phyloP scores from a whole-genome alignment of 225 moss, liverwort and hornwort species.

The Physcomitrium patens region DNA sequence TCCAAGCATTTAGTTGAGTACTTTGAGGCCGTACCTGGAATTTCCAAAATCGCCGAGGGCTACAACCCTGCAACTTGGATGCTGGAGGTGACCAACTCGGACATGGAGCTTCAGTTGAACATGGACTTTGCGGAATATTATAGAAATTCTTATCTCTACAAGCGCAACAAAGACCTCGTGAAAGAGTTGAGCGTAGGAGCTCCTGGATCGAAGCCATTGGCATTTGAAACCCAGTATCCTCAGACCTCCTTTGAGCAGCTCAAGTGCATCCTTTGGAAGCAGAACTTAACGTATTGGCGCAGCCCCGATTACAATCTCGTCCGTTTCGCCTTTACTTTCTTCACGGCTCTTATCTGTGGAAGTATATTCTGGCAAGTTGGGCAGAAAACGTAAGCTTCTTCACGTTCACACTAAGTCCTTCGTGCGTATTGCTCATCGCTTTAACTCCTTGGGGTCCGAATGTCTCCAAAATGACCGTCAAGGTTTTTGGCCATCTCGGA shows the following conservation, averaged over 20 bases:
- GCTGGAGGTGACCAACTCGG: slow-evolving; percentile 46
- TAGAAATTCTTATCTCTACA: slow-evolving; percentile 47
- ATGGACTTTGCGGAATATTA: slow-evolving; percentile 54
- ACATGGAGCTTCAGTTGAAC: slow-evolving; percentile 41
- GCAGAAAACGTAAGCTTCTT: slow-evolving; percentile 37
- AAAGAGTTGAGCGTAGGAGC: slow-evolving; percentile 36
- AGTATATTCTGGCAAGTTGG: slow-evolving; percentile 60
- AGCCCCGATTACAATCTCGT: slow-evolving; percentile 64
- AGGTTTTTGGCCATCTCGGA: no score
- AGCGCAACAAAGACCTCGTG: slow-evolving; percentile 50
- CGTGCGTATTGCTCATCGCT: no score
- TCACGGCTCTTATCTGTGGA: slow-evolving; percentile 52
- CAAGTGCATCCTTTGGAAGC: slow-evolving; percentile 52
- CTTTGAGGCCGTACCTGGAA: slow-evolving; percentile 53
- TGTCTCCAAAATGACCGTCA: no score
- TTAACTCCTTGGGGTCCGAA: no score
- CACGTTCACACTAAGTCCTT: neutral
- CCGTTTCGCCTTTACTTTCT: slow-evolving; percentile 42
- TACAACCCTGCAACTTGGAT: slow-evolving; percentile 69
- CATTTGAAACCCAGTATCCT: slow-evolving; percentile 46
- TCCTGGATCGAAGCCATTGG: slow-evolving; percentile 39
- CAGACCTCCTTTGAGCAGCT: slow-evolving; percentile 36
- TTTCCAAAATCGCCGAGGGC: slow-evolving; percentile 44
- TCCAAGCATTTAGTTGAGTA: slow-evolving; percentile 52
- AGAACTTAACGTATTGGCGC: slow-evolving; percentile 54